Evolutionary conservation across 2,329 filamentous ascomycete genomes (phyloP), one percentile per base, ranked within the genome.

Genomic region (Clarireedia sp.): DNA sequence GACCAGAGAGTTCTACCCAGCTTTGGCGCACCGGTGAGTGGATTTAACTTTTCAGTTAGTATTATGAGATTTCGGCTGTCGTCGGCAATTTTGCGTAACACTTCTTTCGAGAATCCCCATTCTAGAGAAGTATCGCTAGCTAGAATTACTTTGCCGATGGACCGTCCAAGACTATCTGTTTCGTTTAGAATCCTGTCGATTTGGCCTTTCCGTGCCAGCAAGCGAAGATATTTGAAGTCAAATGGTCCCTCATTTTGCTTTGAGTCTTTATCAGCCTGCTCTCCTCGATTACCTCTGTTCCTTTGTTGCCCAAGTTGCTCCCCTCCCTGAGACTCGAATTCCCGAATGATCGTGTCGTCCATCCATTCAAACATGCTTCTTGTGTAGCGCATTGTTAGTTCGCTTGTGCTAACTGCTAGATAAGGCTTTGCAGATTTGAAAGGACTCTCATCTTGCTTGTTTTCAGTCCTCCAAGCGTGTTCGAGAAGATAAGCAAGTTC

Each of bases 301-400:
- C 73, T 76, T 3, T 72, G 67, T 59, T 77, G 74, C 57, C 70
- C 73, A 7, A 66, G 58, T 49, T 73, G 71, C n/a, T 64, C 60
- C 10, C 64, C 63, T n/a, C 8, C 66, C 48, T 84, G 77, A 14
- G 86, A 83, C 68, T 96, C 91, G 59, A 96, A 95, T 65, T 97
- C 92, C 54, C 90, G 85, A 43, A 95, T 87, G 57, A 99, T 95
- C 56, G 85, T 86, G 66, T 96, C 91, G 67, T 97, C 91, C 91
- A 99, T 97, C 94, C 94, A 99, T 68, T 99, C 94, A 33, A 99
- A 76, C 89, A 99, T 95, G 69, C 92, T 96, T 62, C 91, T 81
- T 24, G 92, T 89, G 62, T 96, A 89, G 51, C 90, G 81, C 78
- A 97, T 88, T 0, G 91, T 95, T 59, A 90, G 91, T 56, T 89